Conservation (phyloP, 2,329 filamentous ascomycete genomes). For the Ophiostoma montium region DNA sequence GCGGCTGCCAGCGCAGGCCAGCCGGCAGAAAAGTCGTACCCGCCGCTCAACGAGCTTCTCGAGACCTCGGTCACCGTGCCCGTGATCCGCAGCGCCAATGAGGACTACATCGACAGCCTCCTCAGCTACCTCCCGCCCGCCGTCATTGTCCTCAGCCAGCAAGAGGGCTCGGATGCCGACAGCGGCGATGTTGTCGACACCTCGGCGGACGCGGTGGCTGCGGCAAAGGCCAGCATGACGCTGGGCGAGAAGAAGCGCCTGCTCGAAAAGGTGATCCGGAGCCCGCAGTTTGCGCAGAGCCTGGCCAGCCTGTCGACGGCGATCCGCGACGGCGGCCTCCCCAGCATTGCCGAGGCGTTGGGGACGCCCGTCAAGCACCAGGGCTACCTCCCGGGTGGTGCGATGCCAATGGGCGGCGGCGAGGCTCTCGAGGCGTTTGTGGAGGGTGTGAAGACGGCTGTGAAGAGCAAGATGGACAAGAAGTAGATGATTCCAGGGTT, state of each 20-base stretch:
- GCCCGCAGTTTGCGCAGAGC: constrained; percentile 83
- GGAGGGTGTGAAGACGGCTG: constrained; percentile 69
- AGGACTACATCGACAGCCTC: constrained; percentile 57
- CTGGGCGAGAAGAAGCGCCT: constrained; percentile 66
- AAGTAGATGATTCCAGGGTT: no score
- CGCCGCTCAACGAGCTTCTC: constrained; percentile 75
- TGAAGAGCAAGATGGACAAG: constrained; percentile 29
- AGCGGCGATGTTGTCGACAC: constrained; percentile 46
- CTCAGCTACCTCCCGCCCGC: constrained; percentile 66
- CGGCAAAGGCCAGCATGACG: constrained; percentile 60
- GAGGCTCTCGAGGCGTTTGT: constrained; percentile 87
- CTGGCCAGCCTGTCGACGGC: constrained; percentile 75
- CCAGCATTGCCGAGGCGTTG: constrained; percentile 77
- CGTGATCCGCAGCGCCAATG: constrained; percentile 51
- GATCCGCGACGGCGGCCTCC: constrained; percentile 76
- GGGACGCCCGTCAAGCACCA: constrained; percentile 68
- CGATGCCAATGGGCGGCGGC: constrained; percentile 70
- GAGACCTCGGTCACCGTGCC: constrained; percentile 64
- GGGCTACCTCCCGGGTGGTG: constrained; percentile 64
- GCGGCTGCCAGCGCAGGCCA: constrained; percentile 8
- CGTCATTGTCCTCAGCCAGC: constrained; percentile 62
- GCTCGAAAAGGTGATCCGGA: constrained; percentile 68
- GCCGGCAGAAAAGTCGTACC: constrained; percentile 53
- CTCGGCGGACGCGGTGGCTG: constrained; percentile 51
- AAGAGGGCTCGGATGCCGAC: constrained; percentile 27